Evolutionary conservation across 2,329 filamentous ascomycete genomes (phyloP).

Genomic region (Exophiala alcalophila): DNA sequence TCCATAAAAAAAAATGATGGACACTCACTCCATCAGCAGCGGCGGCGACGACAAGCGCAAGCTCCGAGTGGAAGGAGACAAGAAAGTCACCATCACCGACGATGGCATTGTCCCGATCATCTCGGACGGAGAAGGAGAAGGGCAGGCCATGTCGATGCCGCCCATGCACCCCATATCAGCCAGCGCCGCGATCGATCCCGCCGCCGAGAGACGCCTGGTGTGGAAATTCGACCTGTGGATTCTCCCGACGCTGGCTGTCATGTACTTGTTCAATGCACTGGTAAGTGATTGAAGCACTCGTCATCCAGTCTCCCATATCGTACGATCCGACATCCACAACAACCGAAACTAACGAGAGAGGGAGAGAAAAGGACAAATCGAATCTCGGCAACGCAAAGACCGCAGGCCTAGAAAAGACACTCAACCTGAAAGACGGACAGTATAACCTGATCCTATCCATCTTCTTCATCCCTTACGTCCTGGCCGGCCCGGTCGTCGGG

Average conservation of each 20-base stretch:
- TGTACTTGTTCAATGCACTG: conserved; percentile 52
- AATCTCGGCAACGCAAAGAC: conserved; percentile 60
- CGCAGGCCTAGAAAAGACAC: conserved; percentile 47
- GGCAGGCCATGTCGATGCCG: conserved; percentile 4
- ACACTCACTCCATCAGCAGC: conserved; percentile 1
- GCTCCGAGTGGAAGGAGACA: conserved; percentile 7
- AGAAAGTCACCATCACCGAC: conserved; percentile 10
- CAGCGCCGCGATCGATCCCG: conserved; percentile 39
- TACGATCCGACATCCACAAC: not conserved
- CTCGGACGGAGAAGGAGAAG: conserved; percentile 6
- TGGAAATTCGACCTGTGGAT: conserved; percentile 56
- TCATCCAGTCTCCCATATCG: no score
- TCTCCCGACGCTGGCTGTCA: conserved; percentile 57
- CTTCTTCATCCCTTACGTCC: conserved; percentile 72
- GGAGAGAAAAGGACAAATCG: conserved; percentile 41
- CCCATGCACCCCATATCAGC: conserved; percentile 16
- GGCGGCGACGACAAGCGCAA: not conserved
- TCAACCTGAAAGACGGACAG: conserved; percentile 60
- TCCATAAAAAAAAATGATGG: conserved; percentile 4
- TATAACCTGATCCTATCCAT: conserved; percentile 69
- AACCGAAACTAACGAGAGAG: no score
- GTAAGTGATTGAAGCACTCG: conserved; percentile 1
- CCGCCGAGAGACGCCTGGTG: conserved; percentile 49
- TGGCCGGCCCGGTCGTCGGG: conserved; percentile 63
- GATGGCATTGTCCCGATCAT: conserved; percentile 11